Base-by-base conservation (phyloP, 805 yeast species). In the Zygoascus tannicola region DNA sequence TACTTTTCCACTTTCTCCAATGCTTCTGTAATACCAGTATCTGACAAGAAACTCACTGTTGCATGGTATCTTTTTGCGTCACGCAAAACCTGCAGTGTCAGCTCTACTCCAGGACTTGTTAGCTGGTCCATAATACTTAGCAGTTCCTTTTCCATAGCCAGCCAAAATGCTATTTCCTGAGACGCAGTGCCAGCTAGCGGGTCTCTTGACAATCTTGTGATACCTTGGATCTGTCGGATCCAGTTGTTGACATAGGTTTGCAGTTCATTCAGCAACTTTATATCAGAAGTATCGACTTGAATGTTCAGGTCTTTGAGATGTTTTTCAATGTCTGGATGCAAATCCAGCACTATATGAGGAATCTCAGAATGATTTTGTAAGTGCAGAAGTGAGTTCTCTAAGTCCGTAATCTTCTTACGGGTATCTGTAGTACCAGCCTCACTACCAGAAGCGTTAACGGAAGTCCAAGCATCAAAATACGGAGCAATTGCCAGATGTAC, bases 131-230 rank as follows among this genome's bases (percentile, higher is more conserved):
- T 73, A 0, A 84, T 68, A 1, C 77, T 64, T 2, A 52, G 45
- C 35, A 88, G 64, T 0, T 85, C 79, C 1, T 62, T 56, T 53
- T 84, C 90, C 66, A 84, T 68, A 0, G 85, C 74, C 5, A 67
- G 63, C 97, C 97, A 88, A 51, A 83, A 87, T 38, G 71, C 75
- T 2, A 82, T 68, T 54, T 88, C 97, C 34, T 81, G 86, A 0
- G 77, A 64, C 1, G 76, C 70, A 0, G 76, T 63, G 1, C 84
- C 86, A 22, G 73, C 77, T 0, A 62, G 47, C 0, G 82, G 75
- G 22, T 73, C 73, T 36, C 78, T 73, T 10, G 71, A 59, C 20
- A 80, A 54, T 20, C 66, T 65, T 0, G 86, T 75, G 4, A 85
- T 65, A 1, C 68, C 59, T 48, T 78, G 80, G 12, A 80, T 73